Evolutionary conservation across 371 early-diverging fungal species (phyloP).

Genomic region (Rhizopus stolonifer): DNA sequence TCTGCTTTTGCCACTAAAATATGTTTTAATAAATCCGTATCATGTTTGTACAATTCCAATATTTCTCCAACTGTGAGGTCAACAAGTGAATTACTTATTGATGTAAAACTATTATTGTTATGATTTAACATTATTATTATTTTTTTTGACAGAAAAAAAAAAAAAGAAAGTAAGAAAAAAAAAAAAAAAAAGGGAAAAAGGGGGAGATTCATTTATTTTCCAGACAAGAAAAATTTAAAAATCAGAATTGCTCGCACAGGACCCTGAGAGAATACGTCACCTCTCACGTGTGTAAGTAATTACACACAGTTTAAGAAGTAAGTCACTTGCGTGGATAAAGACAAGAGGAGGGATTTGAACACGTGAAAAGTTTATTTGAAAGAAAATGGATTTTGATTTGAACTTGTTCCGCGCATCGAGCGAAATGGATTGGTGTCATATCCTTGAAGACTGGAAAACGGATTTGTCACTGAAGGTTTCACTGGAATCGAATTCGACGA

Average conservation of each 20-base stretch:
- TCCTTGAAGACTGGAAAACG: background rate
- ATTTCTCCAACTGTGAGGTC: conserved; percentile 51
- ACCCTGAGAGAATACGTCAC: no score
- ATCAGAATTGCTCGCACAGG: no score
- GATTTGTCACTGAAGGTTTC: no score
- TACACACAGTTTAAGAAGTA: no score
- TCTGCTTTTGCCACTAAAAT: conserved; percentile 53
- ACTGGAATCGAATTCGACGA: background rate
- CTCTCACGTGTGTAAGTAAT: no score
- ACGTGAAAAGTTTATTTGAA: no score
- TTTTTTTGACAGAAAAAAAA: conserved; percentile 1
- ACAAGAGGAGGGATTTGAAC: no score
- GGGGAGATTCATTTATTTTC: no score
- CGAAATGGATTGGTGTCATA: background rate
- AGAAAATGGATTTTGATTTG: background rate
- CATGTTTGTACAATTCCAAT: conserved; percentile 46
- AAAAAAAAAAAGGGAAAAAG: conserved; percentile 9
- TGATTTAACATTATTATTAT: background rate
- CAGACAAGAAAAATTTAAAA: no score
- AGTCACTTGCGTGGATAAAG: no score
- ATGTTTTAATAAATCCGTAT: conserved; percentile 51
- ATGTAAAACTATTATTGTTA: conserved; percentile 2
- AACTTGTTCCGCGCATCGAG: background rate
- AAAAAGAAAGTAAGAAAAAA: conserved; percentile 8
- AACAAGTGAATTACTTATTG: conserved; percentile 9